Evolutionary conservation across 768 basidiomycete genomes (phyloP), one percentile per base, ranked within the genome.

Genomic region (Dictyophora rubrovolvata): DNA sequence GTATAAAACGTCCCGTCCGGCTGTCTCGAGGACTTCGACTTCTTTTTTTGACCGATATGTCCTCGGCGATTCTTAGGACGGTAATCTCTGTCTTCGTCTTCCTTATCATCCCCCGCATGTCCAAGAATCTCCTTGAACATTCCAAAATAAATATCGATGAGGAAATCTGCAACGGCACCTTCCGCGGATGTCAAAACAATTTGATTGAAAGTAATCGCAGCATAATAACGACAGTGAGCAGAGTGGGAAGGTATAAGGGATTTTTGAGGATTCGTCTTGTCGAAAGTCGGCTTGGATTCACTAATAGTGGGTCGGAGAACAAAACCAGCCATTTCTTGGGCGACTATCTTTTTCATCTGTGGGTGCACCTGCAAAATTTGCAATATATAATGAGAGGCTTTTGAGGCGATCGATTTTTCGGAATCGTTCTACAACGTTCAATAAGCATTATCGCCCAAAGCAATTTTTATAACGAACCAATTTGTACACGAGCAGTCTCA

Each of bases 121-220:
- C 89, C 87, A 2, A 98, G 78, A 10, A 96, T 74, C 65, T 91
- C 91, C 65, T 85, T 78, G 76, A 99, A 99, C 67, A 97, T 79
- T 73, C 93, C 87, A 66, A 98, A 99, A 72, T 98, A 97, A 3
- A 93, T 79, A 54, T 93, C 87, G 18, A 97, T 84, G 61, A 97
- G 76, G 61, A 82, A 79, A 50, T 84, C 71, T 14, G 93, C 87
- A 10, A 93, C 87, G 0, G 82, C 82, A 9, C 80, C 75, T 64
- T 96, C 93, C 17, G 69, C 74, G 10, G 74, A 68, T 10, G 75
- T 75, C 33, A 97, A 76, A 46, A 92, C 82, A 60, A 94, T 85
- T 71, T 98, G 96, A 69, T 97, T 97, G 64, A 97, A 85, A 0
- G 96, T 96, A 67, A 96, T 92, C 5, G 87, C 78, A 16, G 91